phyloP scores from a whole-genome alignment of 2,329 filamentous ascomycete genomes.

The Cephalotrichum gorgonifer region DNA sequence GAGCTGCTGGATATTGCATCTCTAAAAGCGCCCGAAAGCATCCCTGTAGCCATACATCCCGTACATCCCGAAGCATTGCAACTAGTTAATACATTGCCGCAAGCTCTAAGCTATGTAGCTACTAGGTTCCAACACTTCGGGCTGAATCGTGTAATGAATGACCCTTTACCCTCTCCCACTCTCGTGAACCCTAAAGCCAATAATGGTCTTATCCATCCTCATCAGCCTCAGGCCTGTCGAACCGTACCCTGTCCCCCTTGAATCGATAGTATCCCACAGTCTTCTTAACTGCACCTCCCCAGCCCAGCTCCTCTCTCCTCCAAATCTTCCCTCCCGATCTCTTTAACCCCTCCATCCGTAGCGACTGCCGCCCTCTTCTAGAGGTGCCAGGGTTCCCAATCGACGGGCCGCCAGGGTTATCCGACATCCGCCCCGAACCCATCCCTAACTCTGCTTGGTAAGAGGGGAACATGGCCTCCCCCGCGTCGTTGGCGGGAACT shows the following conservation, averaged over 20 bases:
- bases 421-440: not conserved
- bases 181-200: no score
- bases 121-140: no score
- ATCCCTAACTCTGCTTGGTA: not conserved
- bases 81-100: no score
- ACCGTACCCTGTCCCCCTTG: slow-evolving; percentile 5
- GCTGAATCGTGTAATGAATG: no score
- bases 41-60: no score
- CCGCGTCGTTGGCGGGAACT: slow-evolving; percentile 17
- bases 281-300: slow-evolving; percentile 33
- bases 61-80: no score
- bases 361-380: slow-evolving; percentile 17
- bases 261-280: slow-evolving; percentile 23
- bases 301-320: slow-evolving; percentile 32
- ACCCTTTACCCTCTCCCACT: no score
- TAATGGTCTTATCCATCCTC: not conserved
- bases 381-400: slow-evolving; percentile 7
- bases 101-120: no score
- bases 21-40: no score
- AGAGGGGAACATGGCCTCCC: slow-evolving; percentile 10
- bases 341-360: slow-evolving; percentile 17
- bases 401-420: slow-evolving; percentile 9
- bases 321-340: slow-evolving; percentile 23
- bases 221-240: not conserved
- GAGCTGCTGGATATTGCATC: no score